These are phyloP conservation scores for Choricystis sp. DNA, from an alignment of 139 green algal genomes.

Conservation along the genomic window DNA sequence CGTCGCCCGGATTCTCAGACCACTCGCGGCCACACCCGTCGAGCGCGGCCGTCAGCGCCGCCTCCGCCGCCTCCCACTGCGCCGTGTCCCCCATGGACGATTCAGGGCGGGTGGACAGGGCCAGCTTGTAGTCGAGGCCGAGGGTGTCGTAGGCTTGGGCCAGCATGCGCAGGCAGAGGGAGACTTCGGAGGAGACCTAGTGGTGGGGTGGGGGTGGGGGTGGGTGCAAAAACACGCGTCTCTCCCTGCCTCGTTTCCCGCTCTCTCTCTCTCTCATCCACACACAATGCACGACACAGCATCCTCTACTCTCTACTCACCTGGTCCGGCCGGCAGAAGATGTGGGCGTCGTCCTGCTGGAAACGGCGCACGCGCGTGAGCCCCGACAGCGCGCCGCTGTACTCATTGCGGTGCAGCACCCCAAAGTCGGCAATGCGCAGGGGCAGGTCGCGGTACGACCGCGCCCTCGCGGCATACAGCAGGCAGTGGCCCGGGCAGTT, in stretches of 20 bases:
- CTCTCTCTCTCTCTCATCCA: no score
- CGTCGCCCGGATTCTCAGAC: conserved; percentile 81
- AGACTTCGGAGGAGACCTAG: no score
- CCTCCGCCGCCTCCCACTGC: conserved; percentile 84
- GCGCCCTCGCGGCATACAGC: conserved; percentile 73
- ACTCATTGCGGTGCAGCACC: conserved; percentile 94
- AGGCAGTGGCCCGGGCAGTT: conserved; percentile 98
- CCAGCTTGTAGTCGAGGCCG: conserved; percentile 84
- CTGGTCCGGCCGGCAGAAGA: conserved; percentile 92
- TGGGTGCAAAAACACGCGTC: no score
- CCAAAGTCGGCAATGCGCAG: conserved; percentile 92
- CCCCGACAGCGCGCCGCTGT: conserved; percentile 55
- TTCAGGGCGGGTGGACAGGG: conserved; percentile 78
- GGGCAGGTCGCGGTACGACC: conserved; percentile 91
- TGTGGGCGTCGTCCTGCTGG: conserved; percentile 97
- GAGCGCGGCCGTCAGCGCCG: conserved; percentile 63
- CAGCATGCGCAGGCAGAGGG: conserved; percentile 69
- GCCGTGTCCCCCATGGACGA: conserved; percentile 75
- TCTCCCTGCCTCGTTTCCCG: no score
- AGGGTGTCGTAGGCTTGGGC: conserved; percentile 85
- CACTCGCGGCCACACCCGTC: conserved; percentile 53
- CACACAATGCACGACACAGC: no score
- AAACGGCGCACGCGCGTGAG: conserved; percentile 89
- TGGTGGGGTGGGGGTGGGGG: no score
- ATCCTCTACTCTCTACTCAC: conserved; percentile 16